Conservation (phyloP, 352 stramenopile species). For the Pythium aphanidermatum region DNA sequence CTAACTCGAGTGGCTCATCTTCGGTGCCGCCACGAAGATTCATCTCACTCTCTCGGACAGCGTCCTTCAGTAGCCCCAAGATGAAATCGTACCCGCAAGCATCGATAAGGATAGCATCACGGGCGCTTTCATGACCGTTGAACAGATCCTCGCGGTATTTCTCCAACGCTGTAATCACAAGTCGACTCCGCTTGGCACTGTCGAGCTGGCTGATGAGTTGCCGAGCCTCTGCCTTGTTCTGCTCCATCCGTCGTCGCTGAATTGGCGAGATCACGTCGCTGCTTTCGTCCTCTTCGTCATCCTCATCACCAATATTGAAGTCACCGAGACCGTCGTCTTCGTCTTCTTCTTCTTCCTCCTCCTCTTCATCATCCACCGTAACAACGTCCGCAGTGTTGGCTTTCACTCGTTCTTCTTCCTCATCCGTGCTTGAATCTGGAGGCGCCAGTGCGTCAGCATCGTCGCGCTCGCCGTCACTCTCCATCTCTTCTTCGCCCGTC, state of each 20-base stretch:
- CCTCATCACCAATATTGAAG: constrained; percentile 1
- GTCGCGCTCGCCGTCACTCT: constrained; percentile 15
- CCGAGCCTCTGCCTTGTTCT: constrained; percentile 47
- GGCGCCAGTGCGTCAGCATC: constrained; percentile 17
- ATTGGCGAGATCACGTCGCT: constrained; percentile 17
- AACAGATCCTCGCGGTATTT: constrained; percentile 70
- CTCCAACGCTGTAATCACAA: constrained; percentile 51
- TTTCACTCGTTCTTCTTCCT: constrained; percentile 13
- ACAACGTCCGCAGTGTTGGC: constrained; percentile 9
- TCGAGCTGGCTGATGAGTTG: constrained; percentile 44
- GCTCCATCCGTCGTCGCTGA: constrained; percentile 25
- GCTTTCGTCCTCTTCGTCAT: constrained; percentile 19
- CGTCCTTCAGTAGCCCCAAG: constrained; percentile 45
- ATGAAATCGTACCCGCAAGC: constrained; percentile 52
- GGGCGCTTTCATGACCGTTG: constrained; percentile 44
- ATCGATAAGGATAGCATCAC: constrained; percentile 57
- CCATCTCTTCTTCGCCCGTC: constrained; percentile 5
- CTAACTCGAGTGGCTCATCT: constrained; percentile 43
- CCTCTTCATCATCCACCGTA: constrained; percentile 15
- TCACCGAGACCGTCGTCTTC: constrained; percentile 9
- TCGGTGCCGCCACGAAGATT: constrained; percentile 47
- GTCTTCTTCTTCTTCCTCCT: constrained; percentile 19
- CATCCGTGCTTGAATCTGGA: constrained; percentile 19
- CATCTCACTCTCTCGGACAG: constrained; percentile 40
- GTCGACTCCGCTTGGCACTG: constrained; percentile 42